Conservation (phyloP, 2,329 filamentous ascomycete genomes). For the Apiospora kogelbergensis region DNA sequence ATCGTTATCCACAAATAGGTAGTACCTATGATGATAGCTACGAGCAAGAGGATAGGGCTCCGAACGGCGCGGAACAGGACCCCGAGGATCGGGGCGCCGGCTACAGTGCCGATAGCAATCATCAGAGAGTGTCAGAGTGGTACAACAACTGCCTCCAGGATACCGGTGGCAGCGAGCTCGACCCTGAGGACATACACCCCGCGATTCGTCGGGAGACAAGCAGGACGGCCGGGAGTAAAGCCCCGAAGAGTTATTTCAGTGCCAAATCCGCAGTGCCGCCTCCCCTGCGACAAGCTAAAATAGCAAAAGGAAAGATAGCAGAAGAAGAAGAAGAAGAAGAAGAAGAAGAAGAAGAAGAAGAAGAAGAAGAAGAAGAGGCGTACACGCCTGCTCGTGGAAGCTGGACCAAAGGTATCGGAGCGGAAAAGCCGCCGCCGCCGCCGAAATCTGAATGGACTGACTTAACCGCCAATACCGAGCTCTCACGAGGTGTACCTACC, state of each 20-base stretch:
- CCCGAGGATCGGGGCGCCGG: neutral
- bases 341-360: neutral
- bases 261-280: neutral
- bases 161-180: neutral
- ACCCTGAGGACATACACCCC: neutral
- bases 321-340: neutral
- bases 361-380: neutral
- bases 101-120: neutral
- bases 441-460: conserved; percentile 5
- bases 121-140: neutral
- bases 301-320: neutral
- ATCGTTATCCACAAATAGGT: neutral
- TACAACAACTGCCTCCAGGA: neutral
- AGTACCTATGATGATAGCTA: conserved; percentile 1
- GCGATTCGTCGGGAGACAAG: neutral
- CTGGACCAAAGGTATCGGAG: neutral
- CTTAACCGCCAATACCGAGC: neutral
- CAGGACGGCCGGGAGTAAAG: neutral
- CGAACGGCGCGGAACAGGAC: neutral
- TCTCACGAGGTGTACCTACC: neutral
- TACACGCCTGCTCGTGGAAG: neutral
- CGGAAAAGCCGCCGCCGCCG: neutral
- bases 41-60: neutral
- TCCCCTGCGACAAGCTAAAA: neutral
- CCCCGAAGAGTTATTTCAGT: neutral